Conservation (phyloP, 495 filamentous ascomycete species). For the Xylaria nigripes region DNA sequence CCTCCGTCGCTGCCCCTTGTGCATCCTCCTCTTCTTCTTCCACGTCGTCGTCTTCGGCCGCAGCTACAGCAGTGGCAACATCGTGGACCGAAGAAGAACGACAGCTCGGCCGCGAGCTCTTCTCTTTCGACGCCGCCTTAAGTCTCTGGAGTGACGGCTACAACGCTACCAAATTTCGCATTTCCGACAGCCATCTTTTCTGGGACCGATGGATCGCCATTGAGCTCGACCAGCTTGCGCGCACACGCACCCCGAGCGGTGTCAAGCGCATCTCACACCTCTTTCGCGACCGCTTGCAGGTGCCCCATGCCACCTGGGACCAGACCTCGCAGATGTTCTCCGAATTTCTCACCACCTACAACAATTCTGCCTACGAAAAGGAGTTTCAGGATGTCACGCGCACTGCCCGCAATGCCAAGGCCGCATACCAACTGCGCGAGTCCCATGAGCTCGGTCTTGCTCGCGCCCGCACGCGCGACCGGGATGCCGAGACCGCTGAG, state of each 20-base stretch:
- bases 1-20: constrained; percentile 14
- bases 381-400: constrained; percentile 66
- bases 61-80: constrained; percentile 32
- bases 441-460: constrained; percentile 60
- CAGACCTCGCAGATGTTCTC: constrained; percentile 78
- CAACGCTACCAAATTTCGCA: constrained; percentile 68
- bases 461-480: constrained; percentile 52
- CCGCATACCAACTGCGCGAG: constrained; percentile 59
- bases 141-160: constrained; percentile 73
- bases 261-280: constrained; percentile 57
- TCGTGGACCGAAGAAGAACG: constrained; percentile 72
- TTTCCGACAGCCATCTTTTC: constrained; percentile 78
- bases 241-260: constrained; percentile 46
- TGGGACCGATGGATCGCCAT: constrained; percentile 76
- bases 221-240: constrained; percentile 48
- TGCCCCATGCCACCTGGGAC: constrained; percentile 79
- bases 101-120: constrained; percentile 65
- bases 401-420: constrained; percentile 59
- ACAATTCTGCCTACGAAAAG: constrained; percentile 64
- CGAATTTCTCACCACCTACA: constrained; percentile 69
- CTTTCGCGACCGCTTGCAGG: constrained; percentile 65
- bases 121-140: constrained; percentile 64
- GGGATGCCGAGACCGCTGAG: constrained; percentile 46
- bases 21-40: constrained; percentile 14
- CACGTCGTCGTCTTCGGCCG: constrained; percentile 8